These are phyloP conservation scores for Babesia gibsoni DNA, from an alignment of 169 alveolate genomes.

Conservation along the genomic window DNA sequence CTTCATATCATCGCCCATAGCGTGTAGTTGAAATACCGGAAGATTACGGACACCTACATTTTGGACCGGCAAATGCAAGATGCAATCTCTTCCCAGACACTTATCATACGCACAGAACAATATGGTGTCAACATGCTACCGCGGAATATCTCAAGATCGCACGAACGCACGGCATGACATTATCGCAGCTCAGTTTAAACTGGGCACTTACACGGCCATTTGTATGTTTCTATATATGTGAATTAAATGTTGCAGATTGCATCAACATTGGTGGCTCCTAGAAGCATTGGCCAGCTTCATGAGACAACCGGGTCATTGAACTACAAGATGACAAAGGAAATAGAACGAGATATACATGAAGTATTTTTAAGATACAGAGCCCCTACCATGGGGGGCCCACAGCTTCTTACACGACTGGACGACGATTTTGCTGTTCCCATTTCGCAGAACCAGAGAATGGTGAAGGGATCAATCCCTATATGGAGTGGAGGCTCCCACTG, in stretches of 20 bases:
- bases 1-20: constrained; percentile 6
- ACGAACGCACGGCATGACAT: constrained; percentile 75
- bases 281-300: constrained; percentile 80
- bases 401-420: constrained; percentile 65
- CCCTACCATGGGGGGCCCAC: constrained; percentile 85
- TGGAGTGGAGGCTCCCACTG: constrained; percentile 85
- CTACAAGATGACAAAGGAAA: constrained; percentile 69
- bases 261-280: constrained; percentile 76
- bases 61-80: constrained; percentile 79
- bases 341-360: constrained; percentile 77
- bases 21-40: constrained; percentile 70
- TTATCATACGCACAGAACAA: constrained; percentile 82
- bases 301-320: constrained; percentile 75
- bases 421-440: constrained; percentile 67
- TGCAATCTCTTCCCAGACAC: constrained; percentile 76
- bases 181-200: constrained; percentile 73
- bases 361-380: constrained; percentile 78
- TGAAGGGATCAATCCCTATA: constrained; percentile 75
- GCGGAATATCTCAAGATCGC: constrained; percentile 79
- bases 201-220: constrained; percentile 78
- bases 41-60: constrained; percentile 78
- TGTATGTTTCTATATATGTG: constrained; percentile 36
- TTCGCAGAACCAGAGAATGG: constrained; percentile 75
- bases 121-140: constrained; percentile 81
- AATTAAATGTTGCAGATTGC: constrained; percentile 48